These are phyloP conservation scores for Paralagenidium karlingii DNA, from an alignment of 352 stramenopile genomes.

Conservation along the genomic window DNA sequence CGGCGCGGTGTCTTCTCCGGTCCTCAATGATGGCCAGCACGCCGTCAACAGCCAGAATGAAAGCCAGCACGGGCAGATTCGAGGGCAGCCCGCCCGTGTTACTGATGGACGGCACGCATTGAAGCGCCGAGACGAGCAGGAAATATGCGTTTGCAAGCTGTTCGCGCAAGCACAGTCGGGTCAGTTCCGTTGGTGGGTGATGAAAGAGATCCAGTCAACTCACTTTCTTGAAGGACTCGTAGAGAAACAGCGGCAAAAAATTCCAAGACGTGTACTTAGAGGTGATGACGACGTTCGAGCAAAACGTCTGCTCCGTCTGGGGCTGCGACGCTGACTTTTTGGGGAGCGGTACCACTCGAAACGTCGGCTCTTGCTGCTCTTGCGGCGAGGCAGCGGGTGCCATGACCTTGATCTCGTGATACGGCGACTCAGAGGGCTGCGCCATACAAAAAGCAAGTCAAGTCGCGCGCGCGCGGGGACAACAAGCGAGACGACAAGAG, in stretches of 20 bases:
- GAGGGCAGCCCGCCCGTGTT: constrained; percentile 75
- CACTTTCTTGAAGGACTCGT: constrained; percentile 59
- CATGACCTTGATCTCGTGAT: too few species aligned
- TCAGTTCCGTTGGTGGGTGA: too few species aligned
- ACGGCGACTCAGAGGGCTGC: too few species aligned
- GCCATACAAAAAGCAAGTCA: too few species aligned
- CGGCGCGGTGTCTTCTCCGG: constrained; percentile 48
- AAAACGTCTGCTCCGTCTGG: constrained; percentile 19
- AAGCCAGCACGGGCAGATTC: constrained; percentile 72
- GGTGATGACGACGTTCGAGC: constrained; percentile 83
- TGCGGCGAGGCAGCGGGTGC: too few species aligned
- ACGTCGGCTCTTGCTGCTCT: too few species aligned
- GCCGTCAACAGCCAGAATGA: constrained; percentile 82
- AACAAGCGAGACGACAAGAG: too few species aligned
- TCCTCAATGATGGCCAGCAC: constrained; percentile 84
- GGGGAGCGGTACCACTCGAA: constrained; percentile 33
- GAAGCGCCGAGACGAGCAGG: constrained; percentile 78
- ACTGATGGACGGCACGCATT: constrained; percentile 64
- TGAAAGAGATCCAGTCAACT: constrained; percentile 1
- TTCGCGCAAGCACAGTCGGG: background rate
- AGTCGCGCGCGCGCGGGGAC: too few species aligned
- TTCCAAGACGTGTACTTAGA: constrained; percentile 86
- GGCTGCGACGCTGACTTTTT: constrained; percentile 8
- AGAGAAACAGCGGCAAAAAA: constrained; percentile 83
- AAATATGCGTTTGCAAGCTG: constrained; percentile 90